Conservation (phyloP, 2,329 filamentous ascomycete genomes). For the Metarhizium anisopliae region DNA sequence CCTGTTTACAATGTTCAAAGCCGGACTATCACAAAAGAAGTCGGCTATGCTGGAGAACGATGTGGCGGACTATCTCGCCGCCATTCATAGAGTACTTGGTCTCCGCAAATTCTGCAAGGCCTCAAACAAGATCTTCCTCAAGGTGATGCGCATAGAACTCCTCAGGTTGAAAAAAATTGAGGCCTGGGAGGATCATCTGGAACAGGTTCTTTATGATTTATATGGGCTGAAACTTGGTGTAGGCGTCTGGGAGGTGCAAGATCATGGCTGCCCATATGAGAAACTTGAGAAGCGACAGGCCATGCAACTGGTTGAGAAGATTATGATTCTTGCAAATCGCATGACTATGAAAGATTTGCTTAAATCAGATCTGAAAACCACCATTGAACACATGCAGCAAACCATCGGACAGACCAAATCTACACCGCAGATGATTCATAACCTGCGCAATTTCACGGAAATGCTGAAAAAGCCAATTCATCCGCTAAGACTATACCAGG, state of each 20-base stretch:
- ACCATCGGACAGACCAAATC: slow-evolving; percentile 73
- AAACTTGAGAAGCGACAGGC: slow-evolving; percentile 74
- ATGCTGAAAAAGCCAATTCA: slow-evolving; percentile 80
- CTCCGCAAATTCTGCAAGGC: slow-evolving; percentile 77
- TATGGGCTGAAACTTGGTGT: slow-evolving; percentile 71
- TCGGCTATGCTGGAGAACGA: slow-evolving; percentile 57
- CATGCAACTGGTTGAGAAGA: slow-evolving; percentile 71
- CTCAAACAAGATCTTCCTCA: slow-evolving; percentile 80
- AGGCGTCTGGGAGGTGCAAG: slow-evolving; percentile 55
- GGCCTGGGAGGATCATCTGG: slow-evolving; percentile 78
- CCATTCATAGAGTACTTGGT: slow-evolving; percentile 76
- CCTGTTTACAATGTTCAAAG: slow-evolving; percentile 71
- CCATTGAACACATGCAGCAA: slow-evolving; percentile 89
- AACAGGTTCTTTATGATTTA: slow-evolving; percentile 75
- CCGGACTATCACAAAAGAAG: slow-evolving; percentile 61
- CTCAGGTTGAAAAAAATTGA: slow-evolving; percentile 66
- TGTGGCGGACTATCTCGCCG: slow-evolving; percentile 68
- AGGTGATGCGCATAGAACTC: slow-evolving; percentile 80
- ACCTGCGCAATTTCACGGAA: slow-evolving; percentile 71
- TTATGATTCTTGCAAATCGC: slow-evolving; percentile 70
- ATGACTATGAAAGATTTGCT: slow-evolving; percentile 85
- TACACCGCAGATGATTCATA: slow-evolving; percentile 74
- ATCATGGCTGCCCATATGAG: slow-evolving; percentile 73
- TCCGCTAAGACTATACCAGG: slow-evolving; percentile 68
- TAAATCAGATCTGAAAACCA: slow-evolving; percentile 81